These are phyloP conservation scores for Zygosaccharomyces kombuchaensis DNA, from an alignment of 805 yeast genomes.

Conservation along the genomic window DNA sequence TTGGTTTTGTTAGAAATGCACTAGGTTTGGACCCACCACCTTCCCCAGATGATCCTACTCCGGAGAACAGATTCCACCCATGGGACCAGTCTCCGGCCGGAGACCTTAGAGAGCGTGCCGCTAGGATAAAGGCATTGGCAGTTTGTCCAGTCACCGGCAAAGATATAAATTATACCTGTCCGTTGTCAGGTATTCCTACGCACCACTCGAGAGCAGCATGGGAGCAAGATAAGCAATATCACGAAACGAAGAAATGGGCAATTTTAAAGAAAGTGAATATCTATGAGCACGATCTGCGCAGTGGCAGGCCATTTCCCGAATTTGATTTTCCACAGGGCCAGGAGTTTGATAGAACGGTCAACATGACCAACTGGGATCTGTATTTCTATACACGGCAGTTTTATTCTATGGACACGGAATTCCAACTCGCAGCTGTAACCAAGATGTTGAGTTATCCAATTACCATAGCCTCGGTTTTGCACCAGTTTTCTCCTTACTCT, in stretches of 20 bases:
- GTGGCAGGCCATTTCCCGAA: conserved; percentile 93
- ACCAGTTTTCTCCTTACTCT: conserved; percentile 80
- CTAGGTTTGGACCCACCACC: conserved; percentile 60
- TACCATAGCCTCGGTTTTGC: conserved; percentile 79
- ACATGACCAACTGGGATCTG: conserved; percentile 85
- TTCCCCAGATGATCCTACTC: conserved; percentile 63
- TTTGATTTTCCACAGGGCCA: conserved; percentile 86
- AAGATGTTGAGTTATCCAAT: conserved; percentile 91
- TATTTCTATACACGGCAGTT: conserved; percentile 89
- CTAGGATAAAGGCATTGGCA: conserved; percentile 80
- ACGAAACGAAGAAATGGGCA: conserved; percentile 60
- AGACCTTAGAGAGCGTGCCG: conserved; percentile 87
- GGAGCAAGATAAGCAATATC: conserved; percentile 75
- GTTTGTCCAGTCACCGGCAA: conserved; percentile 85
- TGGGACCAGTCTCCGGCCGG: conserved; percentile 93
- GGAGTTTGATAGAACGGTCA: conserved; percentile 68
- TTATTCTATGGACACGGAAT: conserved; percentile 94
- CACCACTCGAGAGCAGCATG: conserved; percentile 89
- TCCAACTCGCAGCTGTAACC: conserved; percentile 91
- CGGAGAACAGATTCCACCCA: conserved; percentile 68
- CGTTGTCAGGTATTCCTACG: conserved; percentile 92
- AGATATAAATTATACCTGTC: conserved; percentile 82
- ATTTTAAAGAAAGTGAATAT: conserved; percentile 80
- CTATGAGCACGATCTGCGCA: conserved; percentile 90
- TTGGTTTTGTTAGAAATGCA: conserved; percentile 43